Base-by-base conservation (phyloP, 495 filamentous ascomycete species). In the Podospora pseudoanserina region DNA sequence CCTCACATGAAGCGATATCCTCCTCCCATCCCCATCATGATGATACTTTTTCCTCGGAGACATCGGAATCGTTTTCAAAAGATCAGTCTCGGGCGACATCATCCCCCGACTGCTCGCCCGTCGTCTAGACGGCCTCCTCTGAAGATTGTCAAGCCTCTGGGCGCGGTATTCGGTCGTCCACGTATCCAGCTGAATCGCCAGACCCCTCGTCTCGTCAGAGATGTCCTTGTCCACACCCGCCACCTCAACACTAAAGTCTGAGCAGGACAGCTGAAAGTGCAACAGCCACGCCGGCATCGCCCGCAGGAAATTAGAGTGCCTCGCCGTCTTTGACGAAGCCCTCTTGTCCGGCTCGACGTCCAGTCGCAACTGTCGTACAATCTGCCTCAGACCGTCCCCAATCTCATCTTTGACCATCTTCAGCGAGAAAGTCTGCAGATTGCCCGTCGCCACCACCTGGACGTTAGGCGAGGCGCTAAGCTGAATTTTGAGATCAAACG, bases 381-480 rank as follows among this genome's bases (percentile, higher is more conserved):
- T 97, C 76, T 97, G 91, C 53, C 91, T 91, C 62, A 99, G 87
- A 18, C 96, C 96, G 71, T 92, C 89, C 63, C 90, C 93, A 65
- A 99, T 96, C 73, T 98, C 94, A 16, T 90, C 87, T 32, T 93
- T 89, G 34, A 97, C 90, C 86, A 99, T 90, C 67, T 92, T 94
- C 30, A 96, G 82, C 1, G 92, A 91, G 72, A 96, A 92, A 0
- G 92, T 94, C 72, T 97, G 91, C 9, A 97, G 77, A 70, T 89
- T 90, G 44, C 91, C 93, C 53, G 86, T 90, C 20, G 88, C 90
- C 67, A 91, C 85, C 6, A 98, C 92, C 60, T 89, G 88, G 19
- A 98, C 87, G 65, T 97, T 89, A 0, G 94, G 93, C 9, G 90
- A 87, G 19, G 95, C 95, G 72, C 86, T 95, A 11, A 97, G 74